Evolutionary conservation across 1,284 basidiomycete species (phyloP).

Genomic region (Ceratobasidium sp.): DNA sequence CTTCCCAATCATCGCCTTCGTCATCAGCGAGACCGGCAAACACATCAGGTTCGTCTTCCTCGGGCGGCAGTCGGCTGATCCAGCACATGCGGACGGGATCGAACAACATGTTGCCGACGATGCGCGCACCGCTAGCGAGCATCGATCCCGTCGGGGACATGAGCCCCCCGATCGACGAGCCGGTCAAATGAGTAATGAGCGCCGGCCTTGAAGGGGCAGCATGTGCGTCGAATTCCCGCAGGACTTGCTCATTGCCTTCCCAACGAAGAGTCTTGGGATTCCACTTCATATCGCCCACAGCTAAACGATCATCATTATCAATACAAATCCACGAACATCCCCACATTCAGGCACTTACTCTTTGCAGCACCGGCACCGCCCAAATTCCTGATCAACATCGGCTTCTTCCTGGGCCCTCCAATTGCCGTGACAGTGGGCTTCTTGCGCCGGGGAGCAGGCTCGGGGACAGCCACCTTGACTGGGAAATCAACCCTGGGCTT

Average conservation of each 20-base stretch:
- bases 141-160: constrained; percentile 75
- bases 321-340: constrained; percentile 14
- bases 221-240: constrained; percentile 86
- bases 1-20: constrained; percentile 70
- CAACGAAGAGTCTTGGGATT: constrained; percentile 86
- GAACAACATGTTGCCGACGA: constrained; percentile 97
- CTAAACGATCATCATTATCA: constrained; percentile 54
- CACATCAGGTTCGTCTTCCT: constrained; percentile 91
- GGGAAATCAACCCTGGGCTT: constrained; percentile 56
- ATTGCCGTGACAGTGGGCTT: constrained; percentile 48
- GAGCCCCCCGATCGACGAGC: constrained; percentile 67
- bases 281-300: constrained; percentile 95
- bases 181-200: constrained; percentile 87
- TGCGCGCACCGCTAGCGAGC: constrained; percentile 68
- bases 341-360: constrained; percentile 58
- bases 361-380: constrained; percentile 73
- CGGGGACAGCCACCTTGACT: constrained; percentile 42
- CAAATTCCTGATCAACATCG: constrained; percentile 85
- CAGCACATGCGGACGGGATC: constrained; percentile 93
- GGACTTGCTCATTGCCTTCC: constrained; percentile 93
- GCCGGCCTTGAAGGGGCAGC: constrained; percentile 89
- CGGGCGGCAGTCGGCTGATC: constrained; percentile 80
- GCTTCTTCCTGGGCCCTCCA: constrained; percentile 58
- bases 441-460: constrained; percentile 44
- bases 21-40: constrained; percentile 89